These are phyloP conservation scores for Carex myosuroides DNA, from an alignment of 176 grass and related monocot genomes.

Conservation along the genomic window DNA sequence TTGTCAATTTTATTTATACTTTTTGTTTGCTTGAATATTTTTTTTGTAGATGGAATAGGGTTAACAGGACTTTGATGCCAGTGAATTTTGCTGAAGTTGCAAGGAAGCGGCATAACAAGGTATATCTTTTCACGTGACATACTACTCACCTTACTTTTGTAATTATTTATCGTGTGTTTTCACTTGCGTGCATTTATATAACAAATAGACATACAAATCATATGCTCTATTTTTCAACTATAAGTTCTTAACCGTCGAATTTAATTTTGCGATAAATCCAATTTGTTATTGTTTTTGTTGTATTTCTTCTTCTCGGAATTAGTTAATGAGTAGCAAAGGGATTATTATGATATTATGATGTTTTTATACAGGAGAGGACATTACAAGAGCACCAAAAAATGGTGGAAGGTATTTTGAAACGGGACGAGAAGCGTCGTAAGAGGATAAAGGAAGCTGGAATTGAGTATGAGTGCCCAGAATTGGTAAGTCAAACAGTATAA, in stretches of 20 bases:
- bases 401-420: constrained; percentile 68
- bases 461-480: constrained; percentile 67
- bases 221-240: neutral
- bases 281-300: neutral
- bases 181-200: neutral
- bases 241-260: neutral
- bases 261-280: neutral
- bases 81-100: constrained; percentile 53
- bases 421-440: constrained; percentile 63
- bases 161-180: neutral
- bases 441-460: constrained; percentile 72
- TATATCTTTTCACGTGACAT: constrained; percentile 14
- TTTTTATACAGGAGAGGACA: constrained; percentile 60
- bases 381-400: constrained; percentile 50
- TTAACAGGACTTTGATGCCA: constrained; percentile 34
- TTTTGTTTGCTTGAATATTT: constrained; percentile 6
- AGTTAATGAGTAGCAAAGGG: neutral
- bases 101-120: constrained; percentile 57
- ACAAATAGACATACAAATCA: neutral
- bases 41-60: constrained; percentile 59
- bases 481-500: constrained; percentile 50
- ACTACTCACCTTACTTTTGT: neutral
- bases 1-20: neutral
- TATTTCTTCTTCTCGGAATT: neutral
- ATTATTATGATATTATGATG: neutral